Base-by-base conservation (phyloP, 2,329 filamentous ascomycete species). In the Bipolaris gigantea region DNA sequence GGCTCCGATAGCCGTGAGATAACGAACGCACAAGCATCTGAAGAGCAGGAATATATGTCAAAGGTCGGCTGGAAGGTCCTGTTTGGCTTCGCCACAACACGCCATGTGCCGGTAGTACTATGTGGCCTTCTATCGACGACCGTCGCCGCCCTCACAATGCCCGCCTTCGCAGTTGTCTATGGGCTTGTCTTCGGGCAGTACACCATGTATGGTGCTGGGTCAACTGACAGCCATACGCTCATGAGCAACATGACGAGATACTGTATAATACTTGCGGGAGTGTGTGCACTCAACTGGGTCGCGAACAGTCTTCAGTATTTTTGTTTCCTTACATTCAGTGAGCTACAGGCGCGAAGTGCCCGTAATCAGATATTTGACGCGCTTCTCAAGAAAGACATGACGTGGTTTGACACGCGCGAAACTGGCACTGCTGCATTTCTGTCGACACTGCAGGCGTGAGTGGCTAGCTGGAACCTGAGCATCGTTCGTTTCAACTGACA, bases 321-420 rank as follows among this genome's bases (percentile, higher is more conserved):
- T 1, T 72, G 84, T 0, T 97, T 92, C 86, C 78, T 93, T 27
- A 70, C 83, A 0, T 94, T 94, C 71, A 90, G 92, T 13, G 92
- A 97, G 72, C 65, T 90, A 2, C 90, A 96, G 61, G 90, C 89
- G 0, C 83, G 82, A 30, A 83, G 75, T 42, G 86, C 85, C 6
- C 83, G 91, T 5, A 77, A 81, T 15, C 77, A 75, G 5, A 74
- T 94, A 2, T 96, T 96, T 66, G 64, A 76, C 1, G 82, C 82
- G 2, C 76, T 97, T 33, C 70, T 96, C n/a, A 75, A 78, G 5
- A 90, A 87, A 67, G 85, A 93, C 11, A 84, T 94, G 69, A 80
- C 81, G 41, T 97, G 92, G 92, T 96, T 90, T 66, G 92, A 97
- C 69, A 78, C 80, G 16, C 82, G 87, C 47, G 79, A 83, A 34